Conservation (phyloP, 352 stramenopile genomes). For the Globisporangium lucens region DNA sequence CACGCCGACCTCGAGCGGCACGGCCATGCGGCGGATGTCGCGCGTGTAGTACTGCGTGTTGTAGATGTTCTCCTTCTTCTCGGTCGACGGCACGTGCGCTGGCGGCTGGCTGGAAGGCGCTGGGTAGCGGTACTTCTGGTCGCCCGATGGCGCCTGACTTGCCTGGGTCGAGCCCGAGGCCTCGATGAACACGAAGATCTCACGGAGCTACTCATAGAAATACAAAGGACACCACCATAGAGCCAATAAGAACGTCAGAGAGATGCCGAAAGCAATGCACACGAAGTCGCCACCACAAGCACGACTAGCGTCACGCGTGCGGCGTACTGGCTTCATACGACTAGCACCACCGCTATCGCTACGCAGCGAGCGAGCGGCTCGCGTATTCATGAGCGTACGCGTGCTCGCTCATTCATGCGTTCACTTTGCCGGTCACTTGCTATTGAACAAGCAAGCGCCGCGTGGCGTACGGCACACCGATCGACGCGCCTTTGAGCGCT, state of each 20-base stretch:
- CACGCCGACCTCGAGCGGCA: constrained; percentile 61
- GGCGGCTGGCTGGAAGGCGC: constrained; percentile 67
- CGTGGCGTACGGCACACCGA: not conserved
- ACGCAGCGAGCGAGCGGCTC: not conserved
- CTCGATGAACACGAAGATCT: constrained; percentile 81
- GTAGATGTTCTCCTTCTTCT: constrained; percentile 80
- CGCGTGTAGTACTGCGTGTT: constrained; percentile 90
- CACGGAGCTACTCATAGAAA: constrained; percentile 46
- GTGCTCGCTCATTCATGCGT: not conserved
- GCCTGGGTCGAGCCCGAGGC: constrained; percentile 70
- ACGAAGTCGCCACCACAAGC: not conserved
- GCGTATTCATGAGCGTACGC: not conserved
- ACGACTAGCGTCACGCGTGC: not conserved
- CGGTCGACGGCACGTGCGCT: constrained; percentile 66
- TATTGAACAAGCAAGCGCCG: not conserved
- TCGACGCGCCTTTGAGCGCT: not conserved
- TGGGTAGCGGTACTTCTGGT: constrained; percentile 76
- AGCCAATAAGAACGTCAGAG: not conserved
- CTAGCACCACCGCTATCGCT: not conserved
- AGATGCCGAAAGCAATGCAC: not conserved
- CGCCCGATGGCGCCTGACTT: constrained; percentile 59
- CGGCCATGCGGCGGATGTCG: constrained; percentile 72
- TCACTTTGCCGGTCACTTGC: not conserved
- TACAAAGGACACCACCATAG: not conserved
- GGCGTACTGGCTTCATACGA: not conserved